Base-by-base conservation (phyloP, 345 rosid genomes). In the Kandelia obovata region DNA sequence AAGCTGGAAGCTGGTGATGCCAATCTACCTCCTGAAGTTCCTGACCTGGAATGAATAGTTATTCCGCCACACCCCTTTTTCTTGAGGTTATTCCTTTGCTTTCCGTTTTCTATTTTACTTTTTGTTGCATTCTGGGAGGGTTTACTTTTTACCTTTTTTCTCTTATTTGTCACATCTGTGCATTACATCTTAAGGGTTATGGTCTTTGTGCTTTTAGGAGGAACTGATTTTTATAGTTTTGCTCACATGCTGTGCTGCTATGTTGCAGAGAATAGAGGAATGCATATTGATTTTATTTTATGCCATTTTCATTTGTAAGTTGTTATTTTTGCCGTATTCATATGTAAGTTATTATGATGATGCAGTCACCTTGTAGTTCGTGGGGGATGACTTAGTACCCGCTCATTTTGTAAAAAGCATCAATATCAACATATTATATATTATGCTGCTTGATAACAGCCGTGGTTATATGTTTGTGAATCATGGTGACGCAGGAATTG, bases 1-100 rank as follows among this genome's bases (percentile, higher is more conserved):
- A 85, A 87, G 73, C 61, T 70, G 6, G 76, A 77, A 62, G 76
- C 56, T 39, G 69, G 35, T 58, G 26, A 43, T 25, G n/a, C 32
- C 58, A 76, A 71, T 3, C 58, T 51, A 0, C 57, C 23, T 21
- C 58, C 71, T 60, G 62, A 65, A 35, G 66, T n/a, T 26, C 64
- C 20, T 23, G 63, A 65, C 17, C 60, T 62, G 69, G 63, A 34
- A 73, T 7, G 30, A 35, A 6, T 21, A 16, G 66, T 58, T 52
- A 35, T 47, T 10, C 5, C 23, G 3, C 30, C 0, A 1, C 37
- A 43, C 15, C 4, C 15, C 20, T 20, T 3, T 49, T n/a, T 21
- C 23, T 63, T 66, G 1, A 63, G 62, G 73, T 60, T 69, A 62
- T 37, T 25, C 20, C 13, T 5, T 53, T 47, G 34, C 61, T 19